These are phyloP conservation scores for Huiozyma sinensis DNA, from an alignment of 805 yeast species.

Conservation along the genomic window DNA sequence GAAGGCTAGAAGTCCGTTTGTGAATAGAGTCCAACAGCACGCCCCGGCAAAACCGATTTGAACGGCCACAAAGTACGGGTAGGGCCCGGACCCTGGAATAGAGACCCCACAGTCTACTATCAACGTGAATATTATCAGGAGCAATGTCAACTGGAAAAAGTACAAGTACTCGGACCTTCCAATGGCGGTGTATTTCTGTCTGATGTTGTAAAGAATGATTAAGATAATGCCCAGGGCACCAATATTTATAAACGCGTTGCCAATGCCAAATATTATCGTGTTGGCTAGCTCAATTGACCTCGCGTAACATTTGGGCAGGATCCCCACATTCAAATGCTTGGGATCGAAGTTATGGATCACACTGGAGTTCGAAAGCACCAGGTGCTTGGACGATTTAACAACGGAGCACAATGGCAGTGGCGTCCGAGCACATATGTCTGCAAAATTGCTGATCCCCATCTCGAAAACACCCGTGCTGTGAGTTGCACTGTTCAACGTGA, in stretches of 20 bases:
- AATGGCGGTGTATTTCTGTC: conserved; percentile 86
- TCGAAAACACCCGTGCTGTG: too few relatives aligned
- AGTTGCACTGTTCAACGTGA: too few relatives aligned
- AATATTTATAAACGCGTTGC: conserved; percentile 77
- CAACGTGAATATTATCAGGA: conserved; percentile 51
- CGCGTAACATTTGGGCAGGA: conserved; percentile 72
- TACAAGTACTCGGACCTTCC: conserved; percentile 80
- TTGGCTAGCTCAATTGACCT: conserved; percentile 81
- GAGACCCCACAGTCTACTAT: conserved; percentile 88
- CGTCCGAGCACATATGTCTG: conserved; percentile 47
- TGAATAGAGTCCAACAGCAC: conserved; percentile 55
- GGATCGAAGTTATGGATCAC: conserved; percentile 14
- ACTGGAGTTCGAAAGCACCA: conserved; percentile 16
- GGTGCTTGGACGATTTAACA: conserved; percentile 40
- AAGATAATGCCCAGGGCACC: conserved; percentile 55
- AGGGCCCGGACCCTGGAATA: conserved; percentile 70
- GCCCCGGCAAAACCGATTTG: conserved; percentile 70
- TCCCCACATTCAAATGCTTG: conserved; percentile 39
- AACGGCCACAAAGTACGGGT: conserved; percentile 71
- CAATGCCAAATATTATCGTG: conserved; percentile 81
- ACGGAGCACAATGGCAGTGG: conserved; percentile 76
- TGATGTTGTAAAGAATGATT: conserved; percentile 64
- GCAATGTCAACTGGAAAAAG: conserved; percentile 51
- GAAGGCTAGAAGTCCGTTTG: conserved; percentile 72
- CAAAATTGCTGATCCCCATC: conserved; percentile 25